Percentiles rank a stretch among this genome's conserved stretches.
Conservation (phyloP, 2,329 filamentous ascomycete genomes). For the Fusarium nelsonii region DNA sequence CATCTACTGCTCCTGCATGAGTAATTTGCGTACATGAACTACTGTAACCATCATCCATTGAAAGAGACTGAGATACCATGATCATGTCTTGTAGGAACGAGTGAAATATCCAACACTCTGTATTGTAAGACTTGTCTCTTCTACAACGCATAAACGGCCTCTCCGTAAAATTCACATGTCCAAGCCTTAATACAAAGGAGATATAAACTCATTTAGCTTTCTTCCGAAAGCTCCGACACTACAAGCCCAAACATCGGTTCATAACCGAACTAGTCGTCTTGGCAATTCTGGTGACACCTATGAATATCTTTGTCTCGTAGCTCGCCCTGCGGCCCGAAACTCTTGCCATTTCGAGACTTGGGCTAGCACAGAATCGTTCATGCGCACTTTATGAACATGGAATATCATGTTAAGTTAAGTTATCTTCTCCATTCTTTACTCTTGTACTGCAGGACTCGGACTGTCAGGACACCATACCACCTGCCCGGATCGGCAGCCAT, state of each 20-base stretch:
- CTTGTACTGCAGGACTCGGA: constrained; percentile 7
- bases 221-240: neutral
- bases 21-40: neutral
- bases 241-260: neutral
- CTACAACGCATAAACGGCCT: neutral
- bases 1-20: neutral
- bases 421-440: neutral
- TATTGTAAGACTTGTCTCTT: neutral
- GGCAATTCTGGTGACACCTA: neutral
- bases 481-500: constrained; percentile 7
- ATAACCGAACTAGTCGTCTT: neutral
- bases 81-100: too few relatives aligned
- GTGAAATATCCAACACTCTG: neutral
- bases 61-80: too few relatives aligned
- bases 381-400: neutral
- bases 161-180: neutral
- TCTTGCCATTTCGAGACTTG: neutral
- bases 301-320: neutral
- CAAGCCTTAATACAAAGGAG: neutral
- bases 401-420: neutral
- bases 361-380: neutral
- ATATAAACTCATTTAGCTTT: neutral
- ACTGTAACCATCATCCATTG: neutral
- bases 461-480: constrained; percentile 3
- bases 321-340: neutral